phyloP scores from a whole-genome alignment of 345 rosid genomes.

The Acer yangbiense region DNA sequence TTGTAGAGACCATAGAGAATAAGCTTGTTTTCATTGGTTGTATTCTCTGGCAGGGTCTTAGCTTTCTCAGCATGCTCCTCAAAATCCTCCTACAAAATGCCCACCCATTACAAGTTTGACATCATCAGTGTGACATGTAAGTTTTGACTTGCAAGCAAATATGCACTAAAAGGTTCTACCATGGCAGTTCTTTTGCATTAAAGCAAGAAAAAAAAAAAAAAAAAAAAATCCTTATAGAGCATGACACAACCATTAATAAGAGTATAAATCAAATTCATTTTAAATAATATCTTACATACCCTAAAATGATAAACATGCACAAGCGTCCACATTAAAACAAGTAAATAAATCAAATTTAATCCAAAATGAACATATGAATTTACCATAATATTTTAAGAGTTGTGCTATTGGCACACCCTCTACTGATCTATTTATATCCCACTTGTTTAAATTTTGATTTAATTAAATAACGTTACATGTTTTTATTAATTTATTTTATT shows the following conservation, averaged over 20 bases:
- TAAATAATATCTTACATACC: background rate
- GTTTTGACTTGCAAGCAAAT: background rate
- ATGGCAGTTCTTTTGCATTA: background rate
- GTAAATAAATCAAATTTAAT: too few relatives aligned
- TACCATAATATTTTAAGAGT: too few relatives aligned
- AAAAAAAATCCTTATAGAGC: background rate
- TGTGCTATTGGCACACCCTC: too few relatives aligned
- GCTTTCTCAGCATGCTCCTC: slow-evolving; percentile 72
- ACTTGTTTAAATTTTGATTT: too few relatives aligned
- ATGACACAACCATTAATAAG: background rate
- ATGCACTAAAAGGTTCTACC: background rate
- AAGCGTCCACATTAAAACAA: background rate
- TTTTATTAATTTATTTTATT: too few relatives aligned
- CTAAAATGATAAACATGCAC: background rate
- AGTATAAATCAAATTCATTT: background rate
- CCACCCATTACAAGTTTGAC: background rate
- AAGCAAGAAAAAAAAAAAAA: background rate
- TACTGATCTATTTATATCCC: too few relatives aligned
- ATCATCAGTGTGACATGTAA: background rate
- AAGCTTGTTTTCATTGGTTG: slow-evolving; percentile 69
- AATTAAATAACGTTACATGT: too few relatives aligned
- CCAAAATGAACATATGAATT: background rate
- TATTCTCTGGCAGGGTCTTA: slow-evolving; percentile 52
- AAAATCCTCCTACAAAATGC: slow-evolving; percentile 64
- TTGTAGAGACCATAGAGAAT: slow-evolving; percentile 83